A percentile compares a stretch with the other conserved stretches of the same genome.
Evolutionary conservation across 495 filamentous ascomycete genomes (phyloP).

Genomic region (Aspergillus biplanus): DNA sequence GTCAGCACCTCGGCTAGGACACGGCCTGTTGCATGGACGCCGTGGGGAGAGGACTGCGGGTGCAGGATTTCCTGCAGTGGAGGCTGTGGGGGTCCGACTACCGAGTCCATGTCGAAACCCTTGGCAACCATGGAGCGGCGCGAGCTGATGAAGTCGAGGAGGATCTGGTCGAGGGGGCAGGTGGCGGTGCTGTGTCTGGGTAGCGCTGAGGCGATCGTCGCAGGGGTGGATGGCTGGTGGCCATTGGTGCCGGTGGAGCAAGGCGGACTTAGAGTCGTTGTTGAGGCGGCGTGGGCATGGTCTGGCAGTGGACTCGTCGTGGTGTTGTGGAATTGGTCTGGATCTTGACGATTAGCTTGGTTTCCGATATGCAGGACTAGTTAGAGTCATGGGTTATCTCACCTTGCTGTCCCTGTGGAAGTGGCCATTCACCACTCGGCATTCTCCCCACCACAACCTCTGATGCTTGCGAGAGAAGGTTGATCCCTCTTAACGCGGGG

Average conservation of each 20-base stretch:
- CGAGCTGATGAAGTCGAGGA: conserved; percentile 12
- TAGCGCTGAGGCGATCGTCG: conserved; percentile 5
- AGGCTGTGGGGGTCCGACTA: conserved; percentile 9
- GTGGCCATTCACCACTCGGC: too few species aligned
- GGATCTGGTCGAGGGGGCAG: conserved; percentile 19
- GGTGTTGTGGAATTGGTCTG: too few species aligned
- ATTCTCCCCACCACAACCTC: too few species aligned
- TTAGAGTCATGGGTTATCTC: too few species aligned
- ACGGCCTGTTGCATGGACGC: not conserved
- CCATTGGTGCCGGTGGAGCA: not conserved
- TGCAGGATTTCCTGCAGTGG: conserved; percentile 1
- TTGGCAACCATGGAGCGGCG: conserved; percentile 11
- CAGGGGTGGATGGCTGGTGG: not conserved
- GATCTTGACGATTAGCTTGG: too few species aligned
- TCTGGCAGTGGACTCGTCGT: too few species aligned
- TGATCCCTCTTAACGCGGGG: too few species aligned
- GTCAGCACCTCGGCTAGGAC: conserved; percentile 15
- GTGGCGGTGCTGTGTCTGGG: conserved; percentile 11
- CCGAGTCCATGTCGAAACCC: not conserved
- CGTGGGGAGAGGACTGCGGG: not conserved
- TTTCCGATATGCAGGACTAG: too few species aligned
- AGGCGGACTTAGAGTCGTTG: too few species aligned
- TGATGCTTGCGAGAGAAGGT: too few species aligned
- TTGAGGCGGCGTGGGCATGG: too few species aligned
- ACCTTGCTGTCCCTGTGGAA: too few species aligned